These are phyloP conservation scores for Marasmius tenuissimus DNA, from an alignment of 1,284 basidiomycete species.

Conservation along the genomic window DNA sequence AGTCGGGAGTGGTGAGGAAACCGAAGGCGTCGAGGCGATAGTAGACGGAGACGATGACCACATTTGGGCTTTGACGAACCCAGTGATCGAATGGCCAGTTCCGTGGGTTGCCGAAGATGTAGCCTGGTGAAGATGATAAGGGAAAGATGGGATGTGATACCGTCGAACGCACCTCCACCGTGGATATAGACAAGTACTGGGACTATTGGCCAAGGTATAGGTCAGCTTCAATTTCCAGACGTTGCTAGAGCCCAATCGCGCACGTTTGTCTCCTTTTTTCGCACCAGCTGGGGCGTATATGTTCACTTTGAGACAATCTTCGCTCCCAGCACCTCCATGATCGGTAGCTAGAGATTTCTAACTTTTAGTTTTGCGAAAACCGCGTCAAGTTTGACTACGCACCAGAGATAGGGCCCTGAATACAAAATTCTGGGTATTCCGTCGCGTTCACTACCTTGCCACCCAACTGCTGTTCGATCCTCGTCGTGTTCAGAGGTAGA, in stretches of 20 bases:
- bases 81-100: conserved; percentile 57
- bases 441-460: conserved; percentile 46
- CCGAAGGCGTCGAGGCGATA: conserved; percentile 57
- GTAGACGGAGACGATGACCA: conserved; percentile 54
- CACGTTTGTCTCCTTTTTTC: conserved; percentile 40
- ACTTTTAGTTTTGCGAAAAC: not conserved
- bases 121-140: conserved; percentile 33
- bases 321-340: conserved; percentile 59
- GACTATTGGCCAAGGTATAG: no score
- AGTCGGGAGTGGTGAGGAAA: conserved; percentile 48
- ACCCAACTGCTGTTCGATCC: conserved; percentile 31
- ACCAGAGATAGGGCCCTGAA: conserved; percentile 55
- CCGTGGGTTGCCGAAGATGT: conserved; percentile 55
- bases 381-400: conserved; percentile 12
- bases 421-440: conserved; percentile 52
- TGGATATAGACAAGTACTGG: conserved; percentile 58
- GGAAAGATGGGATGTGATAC: conserved; percentile 10
- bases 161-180: conserved; percentile 47
- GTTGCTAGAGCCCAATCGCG: conserved; percentile 13
- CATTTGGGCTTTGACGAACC: conserved; percentile 49
- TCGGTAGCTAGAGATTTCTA: conserved; percentile 36
- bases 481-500: conserved; percentile 39
- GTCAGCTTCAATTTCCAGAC: not conserved
- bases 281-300: conserved; percentile 50
- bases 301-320: conserved; percentile 58